Evolutionary conservation across 1,139 yeast genomes (phyloP).

Genomic region (Sugiyamaella grinbergsii): DNA sequence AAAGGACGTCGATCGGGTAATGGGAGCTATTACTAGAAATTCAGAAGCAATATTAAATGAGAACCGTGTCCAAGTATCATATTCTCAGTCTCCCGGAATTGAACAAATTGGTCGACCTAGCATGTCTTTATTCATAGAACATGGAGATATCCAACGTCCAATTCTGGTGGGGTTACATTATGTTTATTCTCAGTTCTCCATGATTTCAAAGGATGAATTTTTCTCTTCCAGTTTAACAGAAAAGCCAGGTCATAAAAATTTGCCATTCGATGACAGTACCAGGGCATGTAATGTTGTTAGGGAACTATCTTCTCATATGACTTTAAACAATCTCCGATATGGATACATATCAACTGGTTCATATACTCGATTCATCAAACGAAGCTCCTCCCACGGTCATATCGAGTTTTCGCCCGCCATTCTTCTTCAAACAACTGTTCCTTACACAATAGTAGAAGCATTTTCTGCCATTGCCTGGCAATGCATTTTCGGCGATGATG

Average conservation of each 20-base stretch:
- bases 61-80: conserved; percentile 23
- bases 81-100: conserved; percentile 20
- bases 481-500: conserved; percentile 27
- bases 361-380: conserved; percentile 30
- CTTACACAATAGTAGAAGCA: conserved; percentile 22
- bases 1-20: conserved; percentile 21
- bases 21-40: conserved; percentile 21
- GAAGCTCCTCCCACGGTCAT: conserved; percentile 18
- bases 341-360: conserved; percentile 34
- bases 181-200: conserved; percentile 16
- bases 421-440: conserved; percentile 9
- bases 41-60: conserved; percentile 24
- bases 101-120: conserved; percentile 23
- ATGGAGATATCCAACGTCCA: conserved; percentile 18
- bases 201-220: conserved; percentile 21
- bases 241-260: neutral
- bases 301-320: conserved; percentile 26
- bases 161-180: conserved; percentile 26
- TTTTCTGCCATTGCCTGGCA: conserved; percentile 12
- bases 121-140: conserved; percentile 22
- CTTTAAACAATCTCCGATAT: conserved; percentile 32
- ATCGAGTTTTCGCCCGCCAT: conserved; percentile 32
- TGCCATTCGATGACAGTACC: neutral
- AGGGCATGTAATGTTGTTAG: neutral
- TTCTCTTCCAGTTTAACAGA: conserved; percentile 11